Percentiles rank a stretch among this genome's conserved stretches.
phyloP scores from a whole-genome alignment of 306 rosid genomes.

The Quercus variabilis region DNA sequence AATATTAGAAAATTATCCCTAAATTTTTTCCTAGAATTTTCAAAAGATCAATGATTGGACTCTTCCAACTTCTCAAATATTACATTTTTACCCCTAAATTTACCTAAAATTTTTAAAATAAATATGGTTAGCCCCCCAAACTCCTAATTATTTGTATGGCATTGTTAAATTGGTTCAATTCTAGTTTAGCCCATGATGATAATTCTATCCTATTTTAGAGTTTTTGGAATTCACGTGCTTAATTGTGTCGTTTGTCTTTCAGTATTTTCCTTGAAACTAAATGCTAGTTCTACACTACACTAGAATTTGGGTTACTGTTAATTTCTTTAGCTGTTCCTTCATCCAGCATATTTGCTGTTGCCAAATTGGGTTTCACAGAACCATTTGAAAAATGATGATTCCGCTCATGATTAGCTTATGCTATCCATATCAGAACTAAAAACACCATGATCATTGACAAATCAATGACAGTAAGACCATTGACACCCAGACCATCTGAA shows the following conservation, averaged over 20 bases:
- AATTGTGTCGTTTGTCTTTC: constrained; percentile 11
- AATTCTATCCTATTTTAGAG: neutral
- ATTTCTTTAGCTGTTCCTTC: constrained; percentile 21
- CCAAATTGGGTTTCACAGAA: constrained; percentile 35
- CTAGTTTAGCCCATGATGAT: too few species aligned
- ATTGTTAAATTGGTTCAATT: too few species aligned
- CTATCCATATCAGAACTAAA: constrained; percentile 46
- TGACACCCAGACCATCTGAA: constrained; percentile 41
- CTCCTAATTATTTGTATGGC: too few species aligned
- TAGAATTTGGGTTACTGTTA: constrained; percentile 1
- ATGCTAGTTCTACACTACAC: constrained; percentile 7
- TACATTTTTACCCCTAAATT: too few species aligned
- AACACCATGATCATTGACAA: constrained; percentile 34
- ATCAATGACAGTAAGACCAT: constrained; percentile 18
- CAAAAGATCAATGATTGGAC: too few species aligned
- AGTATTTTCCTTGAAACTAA: neutral
- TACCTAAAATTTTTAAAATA: too few species aligned
- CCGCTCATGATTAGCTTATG: constrained; percentile 22
- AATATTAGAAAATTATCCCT: too few species aligned
- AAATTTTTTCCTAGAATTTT: too few species aligned
- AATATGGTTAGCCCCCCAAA: too few species aligned
- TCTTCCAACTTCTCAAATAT: too few species aligned
- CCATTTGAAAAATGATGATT: constrained; percentile 22
- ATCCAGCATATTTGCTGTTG: constrained; percentile 18
- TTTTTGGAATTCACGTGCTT: constrained; percentile 20